Percentiles rank a stretch among this genome's conserved stretches.
Conservation (phyloP, 345 rosid genomes). For the Erysimum cheiranthoides region DNA sequence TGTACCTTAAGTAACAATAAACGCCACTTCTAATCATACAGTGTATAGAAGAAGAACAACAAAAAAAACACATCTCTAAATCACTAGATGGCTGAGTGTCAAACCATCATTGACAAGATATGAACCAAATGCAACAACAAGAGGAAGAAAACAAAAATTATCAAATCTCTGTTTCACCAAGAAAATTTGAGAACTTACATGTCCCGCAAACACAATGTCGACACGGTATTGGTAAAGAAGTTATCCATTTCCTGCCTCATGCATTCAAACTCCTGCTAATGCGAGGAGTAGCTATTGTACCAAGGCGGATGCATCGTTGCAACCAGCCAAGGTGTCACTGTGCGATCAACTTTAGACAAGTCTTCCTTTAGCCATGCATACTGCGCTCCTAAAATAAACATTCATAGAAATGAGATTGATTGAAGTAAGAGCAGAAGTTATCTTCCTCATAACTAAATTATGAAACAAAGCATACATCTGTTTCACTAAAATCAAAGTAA, state of each 20-base stretch:
- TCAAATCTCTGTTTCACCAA: slow-evolving; percentile 4
- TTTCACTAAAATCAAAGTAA: slow-evolving; percentile 2
- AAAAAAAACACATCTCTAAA: background rate
- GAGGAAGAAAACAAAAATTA: background rate
- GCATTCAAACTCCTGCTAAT: slow-evolving; percentile 92
- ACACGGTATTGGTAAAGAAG: slow-evolving; percentile 70
- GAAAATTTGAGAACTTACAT: slow-evolving; percentile 54
- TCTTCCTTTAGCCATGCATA: slow-evolving; percentile 78
- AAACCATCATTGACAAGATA: background rate
- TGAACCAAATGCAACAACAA: background rate
- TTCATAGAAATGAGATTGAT: background rate
- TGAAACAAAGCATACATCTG: background rate
- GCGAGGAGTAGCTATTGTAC: slow-evolving; percentile 82
- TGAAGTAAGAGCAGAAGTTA: slow-evolving; percentile 40
- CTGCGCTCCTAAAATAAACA: slow-evolving; percentile 61
- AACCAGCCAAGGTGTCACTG: slow-evolving; percentile 79
- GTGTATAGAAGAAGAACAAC: background rate
- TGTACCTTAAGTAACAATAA: slow-evolving; percentile 62
- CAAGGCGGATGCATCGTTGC: slow-evolving; percentile 92
- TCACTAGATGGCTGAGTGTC: background rate
- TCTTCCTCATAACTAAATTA: background rate
- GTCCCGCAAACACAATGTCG: slow-evolving; percentile 81
- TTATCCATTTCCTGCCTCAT: slow-evolving; percentile 89
- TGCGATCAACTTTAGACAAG: slow-evolving; percentile 58
- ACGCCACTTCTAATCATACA: background rate